Conservation (phyloP, 208 protist species). For the Leishmania turanica region DNA sequence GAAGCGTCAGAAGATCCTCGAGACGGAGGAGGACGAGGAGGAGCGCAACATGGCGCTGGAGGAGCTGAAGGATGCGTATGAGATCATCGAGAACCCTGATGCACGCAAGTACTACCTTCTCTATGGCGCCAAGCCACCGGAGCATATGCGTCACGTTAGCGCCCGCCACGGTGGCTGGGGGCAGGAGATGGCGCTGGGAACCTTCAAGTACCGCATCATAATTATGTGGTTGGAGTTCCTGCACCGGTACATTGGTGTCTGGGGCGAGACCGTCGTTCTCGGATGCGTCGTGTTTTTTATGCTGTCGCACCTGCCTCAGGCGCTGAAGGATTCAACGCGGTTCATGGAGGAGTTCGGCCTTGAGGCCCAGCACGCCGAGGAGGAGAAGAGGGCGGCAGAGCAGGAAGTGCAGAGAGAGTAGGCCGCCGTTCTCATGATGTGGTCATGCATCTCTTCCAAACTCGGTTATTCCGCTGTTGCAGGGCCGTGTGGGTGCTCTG, state of each 20-base stretch:
- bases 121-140: constrained; percentile 86
- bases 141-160: constrained; percentile 81
- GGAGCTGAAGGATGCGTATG: constrained; percentile 87
- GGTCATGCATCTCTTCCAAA: not conserved
- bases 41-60: constrained; percentile 81
- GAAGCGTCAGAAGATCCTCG: constrained; percentile 62
- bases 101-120: constrained; percentile 90
- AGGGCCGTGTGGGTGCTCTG: not conserved
- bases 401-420: constrained; percentile 6
- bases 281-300: constrained; percentile 50
- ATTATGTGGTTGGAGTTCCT: constrained; percentile 85
- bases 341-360: constrained; percentile 78
- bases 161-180: constrained; percentile 86
- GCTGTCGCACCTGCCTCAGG: constrained; percentile 62
- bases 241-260: constrained; percentile 71
- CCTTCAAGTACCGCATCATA: constrained; percentile 84
- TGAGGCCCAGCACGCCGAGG: constrained; percentile 37
- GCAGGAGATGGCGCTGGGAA: constrained; percentile 77
- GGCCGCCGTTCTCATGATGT: not conserved
- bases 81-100: constrained; percentile 84
- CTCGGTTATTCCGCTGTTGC: not conserved
- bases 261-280: constrained; percentile 76
- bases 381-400: constrained; percentile 10
- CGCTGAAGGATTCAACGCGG: constrained; percentile 57
- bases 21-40: constrained; percentile 71